phyloP scores from a whole-genome alignment of 371 early-diverging fungal genomes.

The Rhizopus delemar region DNA sequence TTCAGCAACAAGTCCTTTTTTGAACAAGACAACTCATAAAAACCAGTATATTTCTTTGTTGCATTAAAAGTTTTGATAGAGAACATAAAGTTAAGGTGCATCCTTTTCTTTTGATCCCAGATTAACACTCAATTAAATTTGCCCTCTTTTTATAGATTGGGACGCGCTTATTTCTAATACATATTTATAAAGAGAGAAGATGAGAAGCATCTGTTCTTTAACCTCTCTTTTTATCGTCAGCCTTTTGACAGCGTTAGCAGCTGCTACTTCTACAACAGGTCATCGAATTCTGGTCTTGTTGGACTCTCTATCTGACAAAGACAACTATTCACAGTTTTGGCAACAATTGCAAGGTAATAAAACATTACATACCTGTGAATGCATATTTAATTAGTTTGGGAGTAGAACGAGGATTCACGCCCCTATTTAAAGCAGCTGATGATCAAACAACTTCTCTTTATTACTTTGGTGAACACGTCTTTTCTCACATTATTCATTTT shows the following conservation, averaged over 20 bases:
- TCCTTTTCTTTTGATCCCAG: no score
- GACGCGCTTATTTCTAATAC: no score
- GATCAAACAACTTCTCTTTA: slow-evolving; percentile 24
- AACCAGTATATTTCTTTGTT: no score
- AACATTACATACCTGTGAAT: neutral
- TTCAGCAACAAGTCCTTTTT: no score
- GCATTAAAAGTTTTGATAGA: no score
- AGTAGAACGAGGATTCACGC: slow-evolving; percentile 67
- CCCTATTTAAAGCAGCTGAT: slow-evolving; percentile 54
- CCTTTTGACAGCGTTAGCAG: slow-evolving; percentile 9
- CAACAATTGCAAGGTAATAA: slow-evolving; percentile 61
- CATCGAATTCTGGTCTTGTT: slow-evolving; percentile 73
- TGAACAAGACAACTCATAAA: no score
- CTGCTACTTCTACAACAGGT: slow-evolving; percentile 57
- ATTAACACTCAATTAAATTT: no score
- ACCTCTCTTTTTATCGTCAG: slow-evolving; percentile 16
- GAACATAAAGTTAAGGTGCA: no score
- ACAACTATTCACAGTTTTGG: slow-evolving; percentile 63
- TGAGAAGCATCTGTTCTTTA: slow-evolving; percentile 24
- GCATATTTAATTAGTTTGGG: neutral
- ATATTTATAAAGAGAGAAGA: neutral
- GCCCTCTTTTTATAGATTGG: no score
- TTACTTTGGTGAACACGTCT: slow-evolving; percentile 57
- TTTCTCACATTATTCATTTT: slow-evolving; percentile 74
- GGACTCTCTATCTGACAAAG: slow-evolving; percentile 59